Percentiles rank a stretch among this genome's conserved stretches.
Conservation (phyloP, 1,284 basidiomycete species). For the Fereydounia khargensis region DNA sequence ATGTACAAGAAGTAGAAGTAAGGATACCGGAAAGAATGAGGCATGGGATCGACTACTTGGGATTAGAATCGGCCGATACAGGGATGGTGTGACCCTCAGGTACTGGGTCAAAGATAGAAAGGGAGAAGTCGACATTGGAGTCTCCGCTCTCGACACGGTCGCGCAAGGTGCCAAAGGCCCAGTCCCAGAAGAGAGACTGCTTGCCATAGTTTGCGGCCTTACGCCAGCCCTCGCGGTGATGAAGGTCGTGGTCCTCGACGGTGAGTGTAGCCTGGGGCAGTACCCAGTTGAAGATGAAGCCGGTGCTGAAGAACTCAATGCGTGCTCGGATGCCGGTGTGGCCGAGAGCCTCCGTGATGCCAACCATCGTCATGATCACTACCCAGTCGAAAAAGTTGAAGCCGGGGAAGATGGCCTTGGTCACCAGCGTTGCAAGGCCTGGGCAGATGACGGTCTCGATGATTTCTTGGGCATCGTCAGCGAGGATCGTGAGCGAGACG, state of each 20-base stretch:
- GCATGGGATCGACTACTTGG: no score
- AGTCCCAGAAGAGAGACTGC: conserved; percentile 50
- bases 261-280: conserved; percentile 37
- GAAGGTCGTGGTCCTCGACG: conserved; percentile 56
- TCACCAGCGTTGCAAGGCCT: conserved; percentile 34
- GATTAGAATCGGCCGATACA: no score
- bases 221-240: conserved; percentile 53
- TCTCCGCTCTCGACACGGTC: no score
- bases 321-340: conserved; percentile 54
- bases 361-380: conserved; percentile 38
- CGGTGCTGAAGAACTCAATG: conserved; percentile 10
- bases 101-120: no score
- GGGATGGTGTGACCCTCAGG: no score
- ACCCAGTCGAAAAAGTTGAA: conserved; percentile 46
- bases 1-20: no score
- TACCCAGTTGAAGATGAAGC: conserved; percentile 13
- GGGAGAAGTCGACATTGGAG: no score
- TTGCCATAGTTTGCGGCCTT: conserved; percentile 52
- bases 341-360: conserved; percentile 39
- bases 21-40: no score
- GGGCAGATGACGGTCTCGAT: conserved; percentile 47
- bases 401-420: conserved; percentile 39
- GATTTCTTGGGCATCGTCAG: conserved; percentile 47
- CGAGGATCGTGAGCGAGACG: conserved; percentile 42
- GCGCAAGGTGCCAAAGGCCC: conserved; percentile 49